A percentile compares a stretch with the other conserved stretches of the same genome.
Evolutionary conservation across 306 rosid genomes (phyloP).

Genomic region (Acacia melanoxylon): DNA sequence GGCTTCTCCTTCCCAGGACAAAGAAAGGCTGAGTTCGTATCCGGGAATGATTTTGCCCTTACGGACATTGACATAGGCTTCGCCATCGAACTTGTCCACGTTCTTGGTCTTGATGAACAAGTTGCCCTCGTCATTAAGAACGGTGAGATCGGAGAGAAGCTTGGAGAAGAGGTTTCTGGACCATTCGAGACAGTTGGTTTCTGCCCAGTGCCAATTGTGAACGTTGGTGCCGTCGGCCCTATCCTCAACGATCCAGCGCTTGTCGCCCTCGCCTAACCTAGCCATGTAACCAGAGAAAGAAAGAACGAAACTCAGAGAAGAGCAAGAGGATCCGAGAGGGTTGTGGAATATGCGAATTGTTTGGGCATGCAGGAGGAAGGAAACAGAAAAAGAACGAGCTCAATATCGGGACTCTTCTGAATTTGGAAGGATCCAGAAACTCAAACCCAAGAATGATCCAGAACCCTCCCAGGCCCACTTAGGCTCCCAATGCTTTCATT

Average conservation of each 20-base stretch:
- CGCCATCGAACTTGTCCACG: conserved; percentile 70
- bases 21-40: conserved; percentile 66
- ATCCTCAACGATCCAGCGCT: conserved; percentile 97
- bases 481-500: neutral
- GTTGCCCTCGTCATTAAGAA: conserved; percentile 72
- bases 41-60: conserved; percentile 96
- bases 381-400: neutral
- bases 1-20: conserved; percentile 89
- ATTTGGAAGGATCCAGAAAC: conserved; percentile 3
- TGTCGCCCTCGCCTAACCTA: conserved; percentile 89
- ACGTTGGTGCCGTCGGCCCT: conserved; percentile 93
- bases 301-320: too few species aligned
- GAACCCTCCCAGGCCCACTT: neutral
- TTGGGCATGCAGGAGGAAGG: neutral
- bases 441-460: neutral
- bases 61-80: conserved; percentile 87
- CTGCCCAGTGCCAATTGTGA: conserved; percentile 99
- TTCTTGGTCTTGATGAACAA: conserved; percentile 56
- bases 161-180: conserved; percentile 58
- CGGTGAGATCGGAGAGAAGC: conserved; percentile 60
- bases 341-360: neutral
- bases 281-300: conserved; percentile 54
- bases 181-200: conserved; percentile 92
- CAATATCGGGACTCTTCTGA: neutral
- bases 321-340: neutral